Base-by-base conservation (phyloP, 2,329 filamentous ascomycete genomes). In the Neurospora sp. region DNA sequence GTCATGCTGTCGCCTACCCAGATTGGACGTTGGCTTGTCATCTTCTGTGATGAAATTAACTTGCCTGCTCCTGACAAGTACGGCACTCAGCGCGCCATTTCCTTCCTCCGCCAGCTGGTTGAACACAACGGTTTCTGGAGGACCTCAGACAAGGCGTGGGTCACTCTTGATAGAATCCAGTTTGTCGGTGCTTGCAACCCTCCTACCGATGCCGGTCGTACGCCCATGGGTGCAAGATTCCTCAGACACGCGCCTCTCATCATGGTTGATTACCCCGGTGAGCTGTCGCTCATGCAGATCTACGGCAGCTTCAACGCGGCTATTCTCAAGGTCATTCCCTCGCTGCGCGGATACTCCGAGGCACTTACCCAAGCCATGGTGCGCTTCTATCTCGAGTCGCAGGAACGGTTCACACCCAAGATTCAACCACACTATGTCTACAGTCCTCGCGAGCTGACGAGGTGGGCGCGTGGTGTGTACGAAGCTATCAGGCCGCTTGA, bases 21-120 rank as follows among this genome's bases (percentile, higher is more conserved):
- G 79, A 97, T 99, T 75, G 96, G 96, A 28, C 91, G 95, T 75
- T 99, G 96, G 96, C 86, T 99, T 43, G 95, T 99, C 66, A 89
- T 99, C 72, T 99, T 99, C 86, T 99, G 96, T 77, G 96, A 99
- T 79, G 96, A 99, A 80, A 99, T 99, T 83, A 99, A 99, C 81
- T 86, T 99, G 84, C 96, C 96, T 6, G 95, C 96, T 4, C 96
- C 96, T 3, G 96, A 99, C 82, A 95, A 93, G 76, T 99, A 99
- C 79, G 95, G 94, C 69, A 99, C 96, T 1, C 96, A 99, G 80
- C 90, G 96, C 72, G 96, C 96, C 40, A 99, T 99, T 74, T 96
- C 96, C 6, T 99, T 99, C 87, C 81, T 99, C 74, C 90, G 96
- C 75, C 96, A 99, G 79, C 89, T 99, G 72, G 94, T 99, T 67